phyloP scores from a whole-genome alignment of 2,329 filamentous ascomycete genomes.

The Metarhizium album region DNA sequence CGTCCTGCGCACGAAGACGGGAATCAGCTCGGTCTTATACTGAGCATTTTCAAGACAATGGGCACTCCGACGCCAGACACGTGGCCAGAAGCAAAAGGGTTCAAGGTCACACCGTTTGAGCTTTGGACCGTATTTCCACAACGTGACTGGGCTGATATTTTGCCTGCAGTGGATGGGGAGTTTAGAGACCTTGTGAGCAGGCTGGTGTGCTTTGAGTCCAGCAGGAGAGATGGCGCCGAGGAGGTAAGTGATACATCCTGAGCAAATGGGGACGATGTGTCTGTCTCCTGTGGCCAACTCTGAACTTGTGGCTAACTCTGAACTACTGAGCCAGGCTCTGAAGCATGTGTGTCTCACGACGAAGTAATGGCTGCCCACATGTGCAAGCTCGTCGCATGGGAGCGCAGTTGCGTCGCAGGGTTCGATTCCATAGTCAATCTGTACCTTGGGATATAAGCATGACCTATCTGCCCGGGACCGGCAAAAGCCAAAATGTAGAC shows the following conservation, averaged over 20 bases:
- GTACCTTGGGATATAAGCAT: no score
- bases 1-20: constrained; percentile 64
- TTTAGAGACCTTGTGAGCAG: constrained; percentile 55
- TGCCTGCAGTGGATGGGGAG: constrained; percentile 47
- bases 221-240: constrained; percentile 53
- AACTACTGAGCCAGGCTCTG: background rate
- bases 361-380: background rate
- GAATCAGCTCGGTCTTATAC: constrained; percentile 80
- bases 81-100: constrained; percentile 69
- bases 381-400: background rate
- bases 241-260: constrained; percentile 17
- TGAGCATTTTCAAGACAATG: constrained; percentile 84
- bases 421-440: background rate
- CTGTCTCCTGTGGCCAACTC: background rate
- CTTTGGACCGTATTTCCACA: constrained; percentile 70
- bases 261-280: background rate
- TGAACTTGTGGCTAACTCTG: background rate
- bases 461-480: no score
- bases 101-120: constrained; percentile 73
- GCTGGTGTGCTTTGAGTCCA: constrained; percentile 61
- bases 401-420: background rate
- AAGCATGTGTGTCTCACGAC: background rate
- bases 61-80: constrained; percentile 71
- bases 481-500: no score
- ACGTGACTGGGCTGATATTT: constrained; percentile 56